Evolutionary conservation across 306 rosid genomes (phyloP), one percentile per base, ranked within the genome.

Genomic region (Quercus robur): DNA sequence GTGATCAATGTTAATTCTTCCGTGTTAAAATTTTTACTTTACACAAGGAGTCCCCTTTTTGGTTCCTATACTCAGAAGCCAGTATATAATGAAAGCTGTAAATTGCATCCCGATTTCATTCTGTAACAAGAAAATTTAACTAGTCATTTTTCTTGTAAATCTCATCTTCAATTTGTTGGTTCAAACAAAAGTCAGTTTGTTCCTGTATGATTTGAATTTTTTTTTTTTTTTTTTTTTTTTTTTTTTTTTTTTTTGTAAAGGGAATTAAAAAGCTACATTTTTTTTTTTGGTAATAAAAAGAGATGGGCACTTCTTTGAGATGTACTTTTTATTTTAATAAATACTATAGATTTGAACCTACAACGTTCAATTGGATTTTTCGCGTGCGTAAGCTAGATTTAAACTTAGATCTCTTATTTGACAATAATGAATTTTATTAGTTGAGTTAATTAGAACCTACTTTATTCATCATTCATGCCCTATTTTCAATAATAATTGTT

Each of bases 41-140:
- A 57, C 73, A 23, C 35, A 4, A n/a, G 71, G 57, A 58, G 75
- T 44, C 62, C 74, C 35, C 30, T 6, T 49, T 62, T 38, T 61
- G 73, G 41, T 75, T 55, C 51, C 70, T 23, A 7, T 62, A 66
- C 73, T 35, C 73, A 4, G 66, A 66, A 71, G 68, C 56, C 55
- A 30, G 76, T 85, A 82, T 61, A 83, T 76, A 82, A 46, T 25
- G 38, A 57, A 25, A 62, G 74, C 19, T 88, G 88, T 87, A 86
- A 79, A 85, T 86, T 74, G 69, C 56, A 31, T 26, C 78, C 51
- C 71, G 77, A 41, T 84, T 52, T 59, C 66, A 26, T 84, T 25
- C 31, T 83, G 80, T 83, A 21, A 80, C 73, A 78, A 71, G 75
- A 55, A 58, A 58, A 56, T 77, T 71, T 75, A 66, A 71, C 64